Evolutionary conservation across 2,329 filamentous ascomycete species (phyloP).

Genomic region (Chaetomium strumarium): DNA sequence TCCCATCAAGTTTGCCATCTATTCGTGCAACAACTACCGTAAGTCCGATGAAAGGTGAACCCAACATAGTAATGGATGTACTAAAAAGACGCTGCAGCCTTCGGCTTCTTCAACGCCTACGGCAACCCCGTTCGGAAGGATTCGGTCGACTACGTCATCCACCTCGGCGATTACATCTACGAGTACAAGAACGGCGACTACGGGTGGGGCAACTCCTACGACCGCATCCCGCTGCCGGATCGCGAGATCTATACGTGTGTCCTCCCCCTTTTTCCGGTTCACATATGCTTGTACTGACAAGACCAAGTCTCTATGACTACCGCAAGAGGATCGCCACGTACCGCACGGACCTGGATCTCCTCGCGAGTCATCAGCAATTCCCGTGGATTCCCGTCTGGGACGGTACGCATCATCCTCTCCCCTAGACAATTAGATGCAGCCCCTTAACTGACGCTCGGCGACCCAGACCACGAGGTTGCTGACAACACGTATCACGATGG

Average conservation of each 20-base stretch:
- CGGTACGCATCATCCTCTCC: not conserved
- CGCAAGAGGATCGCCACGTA: conserved; percentile 53
- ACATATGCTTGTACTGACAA: too few species aligned
- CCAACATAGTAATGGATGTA: too few species aligned
- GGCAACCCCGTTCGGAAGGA: conserved; percentile 54
- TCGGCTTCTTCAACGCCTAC: conserved; percentile 55
- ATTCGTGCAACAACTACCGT: conserved; percentile 66
- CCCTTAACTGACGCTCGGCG: too few species aligned
- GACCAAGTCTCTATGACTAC: conserved; percentile 51
- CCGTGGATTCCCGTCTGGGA: conserved; percentile 62
- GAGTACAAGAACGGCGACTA: conserved; percentile 44
- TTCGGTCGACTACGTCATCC: conserved; percentile 54
- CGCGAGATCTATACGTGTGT: conserved; percentile 38
- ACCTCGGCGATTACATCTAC: conserved; percentile 60
- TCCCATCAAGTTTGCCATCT: conserved; percentile 58
- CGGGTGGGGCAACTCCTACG: conserved; percentile 14
- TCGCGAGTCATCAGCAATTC: conserved; percentile 45
- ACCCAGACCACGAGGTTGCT: conserved; percentile 45
- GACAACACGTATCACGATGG: conserved; percentile 63
- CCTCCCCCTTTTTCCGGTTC: too few species aligned
- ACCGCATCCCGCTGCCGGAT: conserved; percentile 48
- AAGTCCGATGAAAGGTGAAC: conserved; percentile 20
- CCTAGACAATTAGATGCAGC: too few species aligned
- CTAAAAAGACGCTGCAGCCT: too few species aligned
- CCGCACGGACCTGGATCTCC: conserved; percentile 53